These are phyloP conservation scores for Claviceps sp. DNA, from an alignment of 2,329 filamentous ascomycete genomes.

Conservation along the genomic window DNA sequence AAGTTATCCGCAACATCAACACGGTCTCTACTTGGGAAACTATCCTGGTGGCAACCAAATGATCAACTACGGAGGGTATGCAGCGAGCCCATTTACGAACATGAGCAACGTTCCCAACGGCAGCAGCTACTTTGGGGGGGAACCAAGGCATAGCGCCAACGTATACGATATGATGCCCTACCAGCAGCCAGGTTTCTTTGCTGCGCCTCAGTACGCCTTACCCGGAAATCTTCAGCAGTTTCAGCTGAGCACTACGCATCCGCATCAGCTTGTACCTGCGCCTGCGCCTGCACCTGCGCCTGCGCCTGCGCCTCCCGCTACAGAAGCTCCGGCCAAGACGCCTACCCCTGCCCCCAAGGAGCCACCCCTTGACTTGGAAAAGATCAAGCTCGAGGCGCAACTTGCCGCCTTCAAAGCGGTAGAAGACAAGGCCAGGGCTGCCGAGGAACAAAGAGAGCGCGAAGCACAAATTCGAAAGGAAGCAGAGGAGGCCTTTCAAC, in stretches of 20 bases:
- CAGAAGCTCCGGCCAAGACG: conserved; percentile 23
- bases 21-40: conserved; percentile 27
- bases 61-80: conserved; percentile 31
- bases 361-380: conserved; percentile 37
- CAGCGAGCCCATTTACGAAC: conserved; percentile 29
- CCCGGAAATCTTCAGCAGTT: conserved; percentile 23
- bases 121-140: conserved; percentile 27
- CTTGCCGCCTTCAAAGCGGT: conserved; percentile 36
- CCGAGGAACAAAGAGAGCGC: conserved; percentile 28
- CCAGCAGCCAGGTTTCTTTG: conserved; percentile 16
- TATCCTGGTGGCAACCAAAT: conserved; percentile 28
- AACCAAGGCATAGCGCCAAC: conserved; percentile 18
- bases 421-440: conserved; percentile 31
- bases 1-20: conserved; percentile 35
- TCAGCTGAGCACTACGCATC: conserved; percentile 23
- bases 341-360: conserved; percentile 26
- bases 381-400: conserved; percentile 47
- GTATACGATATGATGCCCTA: conserved; percentile 41
- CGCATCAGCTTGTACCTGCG: conserved; percentile 14
- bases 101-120: conserved; percentile 24
- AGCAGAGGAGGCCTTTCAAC: conserved; percentile 29
- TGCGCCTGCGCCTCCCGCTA: conserved; percentile 11
- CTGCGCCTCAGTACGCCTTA: conserved; percentile 6
- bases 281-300: too few relatives aligned
- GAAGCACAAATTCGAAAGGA: conserved; percentile 33